Base-by-base conservation (phyloP, 2,329 filamentous ascomycete genomes). In the Colletotrichum magnum region DNA sequence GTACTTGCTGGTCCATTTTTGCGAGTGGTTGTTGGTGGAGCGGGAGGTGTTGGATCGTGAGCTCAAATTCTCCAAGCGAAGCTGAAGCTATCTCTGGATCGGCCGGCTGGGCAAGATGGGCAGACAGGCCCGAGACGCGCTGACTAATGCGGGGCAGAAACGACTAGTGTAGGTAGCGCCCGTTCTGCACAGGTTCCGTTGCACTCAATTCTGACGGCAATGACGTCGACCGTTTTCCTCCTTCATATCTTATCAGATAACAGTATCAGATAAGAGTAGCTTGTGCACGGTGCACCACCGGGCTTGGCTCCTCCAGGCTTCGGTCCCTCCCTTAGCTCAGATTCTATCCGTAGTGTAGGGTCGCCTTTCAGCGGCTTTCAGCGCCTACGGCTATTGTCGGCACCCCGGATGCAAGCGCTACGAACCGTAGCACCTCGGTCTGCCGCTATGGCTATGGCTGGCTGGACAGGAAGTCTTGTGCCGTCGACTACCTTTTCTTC, bases 1-100 rank as follows among this genome's bases (percentile, higher is more conserved):
- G 90, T 72, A 92, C 90, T 77, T 92, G 88, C 77, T 92, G 88
- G 71, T 91, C 85, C 86, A 88, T 88, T 58, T 58, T 63, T 61
- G 21, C 64, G 58, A 5, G 65, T 63, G 64, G 70, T 69, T 51
- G 56, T 53, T 54, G 18, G 47, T 57, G 36, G 36, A 51, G 50
- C 12, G 57, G 63, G 21, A 54, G 53, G 4, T 59, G 51, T 64
- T 64, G 57, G 32, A 24, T 24, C 21, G 21, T 58, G 63, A 70
- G 64, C 15, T 43, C 13, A 36, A 10, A 48, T 63, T 57, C 26
- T 53, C 58, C 59, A 36, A 24, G 15, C 2, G 24, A 28, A 65
- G 60, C 66, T 45, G 32, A 28, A 65, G 60, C 66, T 36, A 12
- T 66, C 15, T 36, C 26, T 43, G 41, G 50, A 47, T 45, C 13